A percentile compares a stretch with the other conserved stretches of the same genome.
phyloP scores from a whole-genome alignment of 129 eudicot genomes.

The Helianthus annuus region HanXRQr2.0-SUNRISE NC_035434.2:161308629-161309128 shows the following conservation, averaged over 20 bases:
- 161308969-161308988: slow-evolving; percentile 93
- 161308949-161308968: slow-evolving; percentile 94
- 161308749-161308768: neutral
- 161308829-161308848: neutral
- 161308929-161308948: slow-evolving; percentile 74
- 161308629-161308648: no score
- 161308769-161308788: neutral
- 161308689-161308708: no score
- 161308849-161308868: neutral
- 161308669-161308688: no score
- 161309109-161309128: slow-evolving; percentile 99
- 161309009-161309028: slow-evolving; percentile 92
- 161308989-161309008: slow-evolving; percentile 89
- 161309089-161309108: slow-evolving; percentile 89
- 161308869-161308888: neutral
- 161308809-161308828: neutral
- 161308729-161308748: neutral
- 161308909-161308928: slow-evolving; percentile 1
- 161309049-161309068: slow-evolving; percentile 99
- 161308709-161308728: neutral
- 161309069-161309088: slow-evolving; percentile 94
- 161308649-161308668: no score
- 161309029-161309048: slow-evolving; percentile 97
- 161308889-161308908: neutral
- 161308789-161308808: neutral